Conservation (phyloP, 106 monocot genomes). For the Allium cepa region DNA sequence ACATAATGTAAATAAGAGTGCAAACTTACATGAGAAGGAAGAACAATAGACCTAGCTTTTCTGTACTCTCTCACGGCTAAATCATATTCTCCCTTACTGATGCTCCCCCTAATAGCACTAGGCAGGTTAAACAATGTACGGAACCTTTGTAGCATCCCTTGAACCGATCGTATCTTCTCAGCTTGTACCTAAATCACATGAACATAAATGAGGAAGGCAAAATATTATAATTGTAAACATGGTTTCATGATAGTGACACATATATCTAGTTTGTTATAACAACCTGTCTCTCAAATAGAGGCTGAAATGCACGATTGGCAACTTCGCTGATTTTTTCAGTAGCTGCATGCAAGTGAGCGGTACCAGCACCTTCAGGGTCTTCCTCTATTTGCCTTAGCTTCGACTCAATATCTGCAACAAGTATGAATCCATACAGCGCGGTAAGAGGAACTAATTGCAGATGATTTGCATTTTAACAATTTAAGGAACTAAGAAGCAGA, state of each 20-base stretch:
- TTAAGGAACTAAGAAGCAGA: background rate
- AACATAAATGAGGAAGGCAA: conserved; percentile 1
- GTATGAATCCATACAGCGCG: background rate
- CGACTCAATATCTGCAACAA: conserved; percentile 77
- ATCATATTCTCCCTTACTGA: conserved; percentile 96
- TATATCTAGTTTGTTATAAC: background rate
- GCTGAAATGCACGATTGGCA: conserved; percentile 95
- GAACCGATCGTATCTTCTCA: conserved; percentile 99
- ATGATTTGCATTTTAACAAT: background rate
- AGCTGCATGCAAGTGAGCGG: conserved; percentile 60
- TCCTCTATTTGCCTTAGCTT: conserved; percentile 95
- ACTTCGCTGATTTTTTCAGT: conserved; percentile 63
- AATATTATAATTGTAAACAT: conserved; percentile 1
- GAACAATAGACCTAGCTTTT: conserved; percentile 99
- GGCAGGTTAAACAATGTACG: conserved; percentile 95
- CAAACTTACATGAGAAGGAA: conserved; percentile 95
- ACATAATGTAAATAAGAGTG: background rate
- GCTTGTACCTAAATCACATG: conserved; percentile 67
- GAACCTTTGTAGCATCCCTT: conserved; percentile 99
- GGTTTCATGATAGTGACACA: background rate
- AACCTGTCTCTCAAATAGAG: conserved; percentile 97
- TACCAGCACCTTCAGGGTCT: conserved; percentile 97
- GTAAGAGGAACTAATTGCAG: background rate
- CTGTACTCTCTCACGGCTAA: conserved; percentile 98
- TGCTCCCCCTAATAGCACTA: conserved; percentile 86